A percentile compares a stretch with the other conserved stretches of the same genome.
Evolutionary conservation across 2,329 filamentous ascomycete genomes (phyloP).

Genomic region (Exophiala bonariae): DNA sequence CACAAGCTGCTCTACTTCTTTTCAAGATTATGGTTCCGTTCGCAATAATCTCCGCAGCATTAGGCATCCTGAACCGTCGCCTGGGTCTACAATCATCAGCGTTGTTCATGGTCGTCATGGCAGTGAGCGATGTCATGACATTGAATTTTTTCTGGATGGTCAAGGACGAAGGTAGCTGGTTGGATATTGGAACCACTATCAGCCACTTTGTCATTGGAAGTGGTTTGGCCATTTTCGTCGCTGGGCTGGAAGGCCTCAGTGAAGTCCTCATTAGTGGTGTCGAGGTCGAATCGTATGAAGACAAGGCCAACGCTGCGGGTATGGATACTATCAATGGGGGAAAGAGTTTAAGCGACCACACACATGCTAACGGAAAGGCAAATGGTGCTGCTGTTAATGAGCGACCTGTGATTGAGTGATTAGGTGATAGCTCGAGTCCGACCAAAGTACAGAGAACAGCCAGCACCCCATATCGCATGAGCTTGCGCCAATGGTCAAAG

Average conservation of each 20-base stretch:
- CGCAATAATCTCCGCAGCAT: constrained; percentile 83
- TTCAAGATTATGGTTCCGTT: constrained; percentile 94
- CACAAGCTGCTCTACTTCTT: constrained; percentile 81
- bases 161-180: constrained; percentile 91
- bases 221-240: constrained; percentile 85
- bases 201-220: constrained; percentile 94
- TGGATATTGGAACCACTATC: constrained; percentile 96
- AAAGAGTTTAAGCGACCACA: too few relatives aligned
- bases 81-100: constrained; percentile 83
- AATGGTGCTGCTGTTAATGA: too few relatives aligned
- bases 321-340: too few relatives aligned
- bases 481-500: too few relatives aligned
- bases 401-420: too few relatives aligned
- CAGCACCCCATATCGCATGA: too few relatives aligned
- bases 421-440: too few relatives aligned
- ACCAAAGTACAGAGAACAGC: too few relatives aligned
- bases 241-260: constrained; percentile 80
- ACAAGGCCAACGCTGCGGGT: constrained; percentile 1
- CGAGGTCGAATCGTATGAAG: constrained; percentile 46
- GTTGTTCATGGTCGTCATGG: constrained; percentile 93
- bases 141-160: constrained; percentile 98
- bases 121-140: constrained; percentile 85
- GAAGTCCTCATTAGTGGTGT: constrained; percentile 80
- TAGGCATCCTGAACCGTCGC: constrained; percentile 86
- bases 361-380: too few relatives aligned